phyloP scores from a whole-genome alignment of 305 asterid genomes.

The Fraxinus sp. region DNA sequence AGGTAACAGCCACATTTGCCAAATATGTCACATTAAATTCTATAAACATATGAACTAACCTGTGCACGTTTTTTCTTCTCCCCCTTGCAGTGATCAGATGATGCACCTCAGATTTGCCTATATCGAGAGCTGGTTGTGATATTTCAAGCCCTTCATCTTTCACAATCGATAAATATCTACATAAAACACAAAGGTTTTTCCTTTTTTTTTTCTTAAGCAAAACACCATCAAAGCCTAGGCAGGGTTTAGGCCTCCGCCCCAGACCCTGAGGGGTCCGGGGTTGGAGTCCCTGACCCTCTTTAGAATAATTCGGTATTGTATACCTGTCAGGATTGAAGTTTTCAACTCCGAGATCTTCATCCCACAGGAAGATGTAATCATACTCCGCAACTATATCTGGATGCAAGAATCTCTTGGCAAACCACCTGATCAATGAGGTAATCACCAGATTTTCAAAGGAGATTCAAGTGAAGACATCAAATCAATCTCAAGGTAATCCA shows the following conservation, averaged over 20 bases:
- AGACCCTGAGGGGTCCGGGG: neutral
- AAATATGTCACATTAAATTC: neutral
- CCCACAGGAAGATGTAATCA: conserved; percentile 79
- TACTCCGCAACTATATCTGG: conserved; percentile 80
- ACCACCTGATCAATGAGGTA: conserved; percentile 62
- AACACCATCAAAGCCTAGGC: neutral
- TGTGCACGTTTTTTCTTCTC: conserved; percentile 58
- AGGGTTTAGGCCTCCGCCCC: neutral
- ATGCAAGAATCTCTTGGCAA: conserved; percentile 81
- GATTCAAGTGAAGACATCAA: neutral
- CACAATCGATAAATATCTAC: conserved; percentile 65
- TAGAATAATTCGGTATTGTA: neutral
- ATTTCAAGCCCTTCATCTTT: conserved; percentile 69
- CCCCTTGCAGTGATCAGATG: conserved; percentile 80
- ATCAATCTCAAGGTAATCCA: neutral
- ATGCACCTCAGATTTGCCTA: conserved; percentile 65
- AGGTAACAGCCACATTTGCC: neutral
- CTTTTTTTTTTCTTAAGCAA: neutral
- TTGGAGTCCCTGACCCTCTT: neutral
- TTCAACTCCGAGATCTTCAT: conserved; percentile 86
- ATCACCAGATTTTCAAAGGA: neutral
- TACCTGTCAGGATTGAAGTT: conserved; percentile 70
- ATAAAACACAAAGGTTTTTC: neutral
- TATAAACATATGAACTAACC: conserved; percentile 33
- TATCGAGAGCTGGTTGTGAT: conserved; percentile 87